A percentile compares a stretch with the other conserved stretches of the same genome.
Conservation (phyloP, 2,329 filamentous ascomycete species). For the Diplodia corticola region DNA sequence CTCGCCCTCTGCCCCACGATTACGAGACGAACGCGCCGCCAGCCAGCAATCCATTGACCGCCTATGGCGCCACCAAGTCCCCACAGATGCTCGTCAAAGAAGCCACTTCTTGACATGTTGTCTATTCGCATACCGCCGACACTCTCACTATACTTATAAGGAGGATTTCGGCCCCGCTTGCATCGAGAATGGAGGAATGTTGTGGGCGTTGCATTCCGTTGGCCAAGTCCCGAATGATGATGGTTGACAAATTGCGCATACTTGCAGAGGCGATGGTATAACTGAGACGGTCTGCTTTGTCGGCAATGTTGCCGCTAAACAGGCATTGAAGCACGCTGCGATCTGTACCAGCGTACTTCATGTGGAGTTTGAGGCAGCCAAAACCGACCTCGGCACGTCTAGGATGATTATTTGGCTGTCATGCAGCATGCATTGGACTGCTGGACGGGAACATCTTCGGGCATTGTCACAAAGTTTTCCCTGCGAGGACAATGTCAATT, state of each 20-base stretch:
- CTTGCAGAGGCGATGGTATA: slow-evolving; percentile 50
- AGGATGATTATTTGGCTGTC: not conserved
- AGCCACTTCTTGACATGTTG: slow-evolving; percentile 58
- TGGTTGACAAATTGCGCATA: slow-evolving; percentile 45
- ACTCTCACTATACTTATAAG: not conserved
- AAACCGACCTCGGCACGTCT: not conserved
- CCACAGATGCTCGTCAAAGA: slow-evolving; percentile 31
- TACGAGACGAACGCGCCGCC: not conserved
- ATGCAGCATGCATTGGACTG: too few species aligned
- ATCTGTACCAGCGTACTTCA: not conserved
- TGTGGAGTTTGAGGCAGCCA: not conserved
- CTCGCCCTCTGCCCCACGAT: not conserved
- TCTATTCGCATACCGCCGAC: not conserved
- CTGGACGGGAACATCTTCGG: too few species aligned
- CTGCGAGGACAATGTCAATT: not conserved
- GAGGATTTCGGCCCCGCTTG: slow-evolving; percentile 53
- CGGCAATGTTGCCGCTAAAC: slow-evolving; percentile 51
- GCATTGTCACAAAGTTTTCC: not conserved
- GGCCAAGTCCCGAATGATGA: slow-evolving; percentile 53
- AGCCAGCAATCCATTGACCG: not conserved
- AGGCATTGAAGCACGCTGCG: slow-evolving; percentile 50
- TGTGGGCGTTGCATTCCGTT: slow-evolving; percentile 34
- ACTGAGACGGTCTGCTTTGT: slow-evolving; percentile 53
- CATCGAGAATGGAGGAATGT: slow-evolving; percentile 42
- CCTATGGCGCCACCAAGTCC: not conserved